Percentiles rank a stretch among this genome's conserved stretches.
These are phyloP conservation scores for Amoebophrya sp. DNA, from an alignment of 169 alveolate species.

Conservation along the genomic window DNA sequence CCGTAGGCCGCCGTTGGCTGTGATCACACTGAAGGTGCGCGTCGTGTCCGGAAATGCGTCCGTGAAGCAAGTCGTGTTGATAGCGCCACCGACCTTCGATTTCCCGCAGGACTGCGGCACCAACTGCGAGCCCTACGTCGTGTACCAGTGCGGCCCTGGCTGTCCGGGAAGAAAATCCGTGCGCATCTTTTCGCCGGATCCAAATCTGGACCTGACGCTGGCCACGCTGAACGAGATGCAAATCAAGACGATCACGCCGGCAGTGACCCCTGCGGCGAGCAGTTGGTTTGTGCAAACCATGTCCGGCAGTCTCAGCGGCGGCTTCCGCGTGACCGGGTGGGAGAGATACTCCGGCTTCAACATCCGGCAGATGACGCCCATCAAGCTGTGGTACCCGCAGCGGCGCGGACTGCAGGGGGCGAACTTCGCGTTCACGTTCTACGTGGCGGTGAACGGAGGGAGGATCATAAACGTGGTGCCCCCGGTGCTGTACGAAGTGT, in stretches of 20 bases:
- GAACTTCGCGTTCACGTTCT: neutral
- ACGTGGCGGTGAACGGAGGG: neutral
- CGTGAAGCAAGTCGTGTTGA: neutral
- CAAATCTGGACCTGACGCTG: neutral
- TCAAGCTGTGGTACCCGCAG: slow-evolving; percentile 1
- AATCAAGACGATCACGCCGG: neutral
- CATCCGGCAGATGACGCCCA: neutral
- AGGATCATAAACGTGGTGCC: neutral
- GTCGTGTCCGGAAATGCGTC: neutral
- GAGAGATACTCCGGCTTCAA: neutral
- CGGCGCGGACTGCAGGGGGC: neutral
- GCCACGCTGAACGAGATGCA: neutral
- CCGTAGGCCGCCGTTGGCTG: neutral
- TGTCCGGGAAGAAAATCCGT: neutral
- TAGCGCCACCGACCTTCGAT: slow-evolving; percentile 1
- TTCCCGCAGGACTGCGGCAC: neutral
- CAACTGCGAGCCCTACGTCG: neutral
- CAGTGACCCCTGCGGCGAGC: neutral
- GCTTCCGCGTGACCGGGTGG: neutral
- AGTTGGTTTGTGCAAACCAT: neutral
- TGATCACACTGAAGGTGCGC: neutral
- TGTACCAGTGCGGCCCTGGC: neutral
- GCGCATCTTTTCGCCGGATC: neutral
- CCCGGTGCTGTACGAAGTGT: slow-evolving; percentile 21
- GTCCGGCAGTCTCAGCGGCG: neutral